Conservation (phyloP, 345 rosid species). For the Eucalyptus regnans region DNA sequence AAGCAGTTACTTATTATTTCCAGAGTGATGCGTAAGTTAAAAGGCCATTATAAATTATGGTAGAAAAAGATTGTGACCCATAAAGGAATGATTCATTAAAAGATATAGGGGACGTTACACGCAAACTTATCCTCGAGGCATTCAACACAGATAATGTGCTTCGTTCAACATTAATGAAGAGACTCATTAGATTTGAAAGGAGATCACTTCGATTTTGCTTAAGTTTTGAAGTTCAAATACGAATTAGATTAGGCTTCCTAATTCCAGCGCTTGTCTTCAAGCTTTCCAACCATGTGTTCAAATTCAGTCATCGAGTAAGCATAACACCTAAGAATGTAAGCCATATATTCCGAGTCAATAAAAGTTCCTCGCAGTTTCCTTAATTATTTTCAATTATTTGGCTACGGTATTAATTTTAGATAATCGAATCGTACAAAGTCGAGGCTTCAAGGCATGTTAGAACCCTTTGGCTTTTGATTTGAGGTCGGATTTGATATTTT, state of each 20-base stretch:
- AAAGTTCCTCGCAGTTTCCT: neutral
- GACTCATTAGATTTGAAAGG: neutral
- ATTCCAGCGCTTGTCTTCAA: neutral
- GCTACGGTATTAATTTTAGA: neutral
- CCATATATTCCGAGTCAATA: neutral
- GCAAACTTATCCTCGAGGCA: neutral
- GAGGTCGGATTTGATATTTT: neutral
- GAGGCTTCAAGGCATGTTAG: neutral
- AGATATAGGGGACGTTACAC: fast-evolving
- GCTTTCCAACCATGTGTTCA: neutral
- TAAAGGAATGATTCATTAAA: neutral
- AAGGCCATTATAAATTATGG: neutral
- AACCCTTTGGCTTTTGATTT: neutral
- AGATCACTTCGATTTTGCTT: neutral
- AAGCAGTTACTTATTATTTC: neutral
- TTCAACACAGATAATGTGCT: fast-evolving
- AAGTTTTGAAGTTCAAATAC: neutral
- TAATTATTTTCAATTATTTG: neutral
- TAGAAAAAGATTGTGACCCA: neutral
- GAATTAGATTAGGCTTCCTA: neutral
- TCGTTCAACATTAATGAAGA: neutral
- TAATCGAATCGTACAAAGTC: neutral
- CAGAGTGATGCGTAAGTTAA: neutral
- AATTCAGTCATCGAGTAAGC: neutral
- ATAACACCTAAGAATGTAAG: neutral